These are phyloP conservation scores for Oemleria cerasiformis DNA, from an alignment of 306 rosid genomes.

Conservation along the genomic window DNA sequence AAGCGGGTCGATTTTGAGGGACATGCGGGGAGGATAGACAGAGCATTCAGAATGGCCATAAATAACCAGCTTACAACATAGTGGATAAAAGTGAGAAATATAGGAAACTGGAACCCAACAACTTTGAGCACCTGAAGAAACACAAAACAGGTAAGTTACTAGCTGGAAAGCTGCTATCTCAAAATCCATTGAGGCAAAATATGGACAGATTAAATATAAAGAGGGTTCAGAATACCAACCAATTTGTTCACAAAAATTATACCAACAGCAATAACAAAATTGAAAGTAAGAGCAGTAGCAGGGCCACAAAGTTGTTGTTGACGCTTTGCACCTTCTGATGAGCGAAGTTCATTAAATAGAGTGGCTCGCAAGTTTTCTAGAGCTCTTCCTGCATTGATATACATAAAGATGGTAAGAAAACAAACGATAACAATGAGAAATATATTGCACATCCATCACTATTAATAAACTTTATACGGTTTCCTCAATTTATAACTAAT, in stretches of 20 bases:
- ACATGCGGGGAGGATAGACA: conserved; percentile 67
- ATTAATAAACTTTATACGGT: not conserved
- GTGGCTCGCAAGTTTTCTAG: conserved; percentile 63
- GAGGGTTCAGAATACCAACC: conserved; percentile 48
- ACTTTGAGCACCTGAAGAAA: conserved; percentile 71
- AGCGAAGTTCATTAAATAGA: conserved; percentile 56
- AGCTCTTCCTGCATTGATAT: conserved; percentile 52
- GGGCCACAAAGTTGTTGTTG: conserved; percentile 69
- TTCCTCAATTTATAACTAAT: not conserved
- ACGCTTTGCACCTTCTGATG: conserved; percentile 64
- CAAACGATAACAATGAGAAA: conserved; percentile 2
- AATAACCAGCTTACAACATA: conserved; percentile 78
- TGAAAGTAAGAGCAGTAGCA: conserved; percentile 68
- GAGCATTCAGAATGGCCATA: conserved; percentile 65
- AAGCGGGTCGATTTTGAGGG: conserved; percentile 56
- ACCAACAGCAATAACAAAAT: conserved; percentile 72
- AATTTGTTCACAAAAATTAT: conserved; percentile 82
- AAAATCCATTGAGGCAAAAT: conserved; percentile 10
- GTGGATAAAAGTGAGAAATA: conserved; percentile 73
- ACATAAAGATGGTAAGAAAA: conserved; percentile 2
- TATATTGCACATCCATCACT: not conserved
- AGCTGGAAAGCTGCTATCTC: conserved; percentile 22
- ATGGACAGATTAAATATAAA: conserved; percentile 4
- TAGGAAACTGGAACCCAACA: conserved; percentile 69
- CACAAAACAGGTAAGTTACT: conserved; percentile 16